A percentile compares a stretch with the other conserved stretches of the same genome.
These are phyloP conservation scores for Myxozyma mucilagina DNA, from an alignment of 805 yeast genomes.

Conservation along the genomic window DNA sequence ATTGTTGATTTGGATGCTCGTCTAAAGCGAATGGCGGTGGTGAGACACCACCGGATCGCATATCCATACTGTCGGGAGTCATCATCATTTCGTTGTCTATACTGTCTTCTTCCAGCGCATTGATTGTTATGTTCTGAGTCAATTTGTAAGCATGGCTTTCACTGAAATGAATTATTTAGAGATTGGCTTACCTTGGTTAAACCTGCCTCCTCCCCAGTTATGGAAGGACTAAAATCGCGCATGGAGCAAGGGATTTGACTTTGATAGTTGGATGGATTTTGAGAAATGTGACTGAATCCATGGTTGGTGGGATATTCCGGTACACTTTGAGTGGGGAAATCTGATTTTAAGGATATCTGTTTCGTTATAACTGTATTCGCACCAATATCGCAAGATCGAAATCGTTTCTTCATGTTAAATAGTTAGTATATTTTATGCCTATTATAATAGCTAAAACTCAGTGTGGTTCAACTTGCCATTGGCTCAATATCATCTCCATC, in stretches of 20 bases:
- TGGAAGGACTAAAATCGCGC: background rate
- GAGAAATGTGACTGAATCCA: background rate
- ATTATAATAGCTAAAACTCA: no score
- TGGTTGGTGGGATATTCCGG: background rate
- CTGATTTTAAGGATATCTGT: background rate
- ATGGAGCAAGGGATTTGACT: background rate
- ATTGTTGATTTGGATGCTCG: background rate
- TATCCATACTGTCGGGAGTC: constrained; percentile 7
- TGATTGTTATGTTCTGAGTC: background rate
- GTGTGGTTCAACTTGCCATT: no score
- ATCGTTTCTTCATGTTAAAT: background rate
- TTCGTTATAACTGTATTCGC: background rate
- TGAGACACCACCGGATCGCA: background rate
- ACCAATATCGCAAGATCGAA: background rate
- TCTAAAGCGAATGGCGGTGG: constrained; percentile 4
- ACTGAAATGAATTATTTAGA: background rate
- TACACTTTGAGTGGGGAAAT: background rate
- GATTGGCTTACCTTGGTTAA: background rate
- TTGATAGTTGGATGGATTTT: background rate
- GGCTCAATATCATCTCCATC: no score
- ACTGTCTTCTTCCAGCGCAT: background rate
- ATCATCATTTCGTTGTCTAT: constrained; percentile 6
- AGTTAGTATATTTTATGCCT: background rate
- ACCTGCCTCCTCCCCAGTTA: background rate
- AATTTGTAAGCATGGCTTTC: background rate